Base-by-base conservation (phyloP, 2,329 filamentous ascomycete genomes). In the Aspergillus ustus region DNA sequence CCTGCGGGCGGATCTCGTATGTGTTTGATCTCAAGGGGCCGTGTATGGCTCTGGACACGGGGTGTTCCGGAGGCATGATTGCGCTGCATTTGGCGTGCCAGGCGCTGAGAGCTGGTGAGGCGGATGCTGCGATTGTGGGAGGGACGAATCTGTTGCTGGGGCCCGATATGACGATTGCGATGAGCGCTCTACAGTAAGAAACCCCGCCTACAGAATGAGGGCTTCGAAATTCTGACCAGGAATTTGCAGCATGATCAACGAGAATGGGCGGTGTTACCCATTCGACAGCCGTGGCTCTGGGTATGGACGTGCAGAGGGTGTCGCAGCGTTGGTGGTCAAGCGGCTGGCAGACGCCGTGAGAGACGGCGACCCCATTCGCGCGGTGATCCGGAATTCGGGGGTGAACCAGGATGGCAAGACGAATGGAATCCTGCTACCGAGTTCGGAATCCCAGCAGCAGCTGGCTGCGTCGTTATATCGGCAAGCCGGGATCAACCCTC, bases 361-460 rank as follows among this genome's bases (percentile, higher is more conserved):
- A 13, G 77, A 79, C 40, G 72, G 74, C 5, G 78, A 82, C 63
- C 68, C 70, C 0, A 76, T 83, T 40, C 71, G 75, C 2, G 75
- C 76, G 1, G 70, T 60, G 5, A 48, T 82, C 17, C 67, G 73
- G 13, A 74, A 68, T 1, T 75, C 72, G n/a, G 77, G 73, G 11
- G 63, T 73, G 8, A 81, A 80, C 62, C 73, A 78, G 61, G 79
- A 82, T 65, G 81, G 81, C 4, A 70, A 69, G 28, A 79, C 80
- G 0, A 69, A 72, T 37, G 77, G 78, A 0, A 78, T 82, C 34
- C 77, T 78, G 0, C 70, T 75, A 61, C 81, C 80, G 0, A 80
- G 57, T 55, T 11, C 52, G 2, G 64, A 67, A 4, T 64, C 70
- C 2, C 74, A 77, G 52, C 66, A 62, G 48, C 55, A 55, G 3